Evolutionary conservation across 495 filamentous ascomycete genomes (phyloP).

Genomic region (Margaritispora aquatica): DNA sequence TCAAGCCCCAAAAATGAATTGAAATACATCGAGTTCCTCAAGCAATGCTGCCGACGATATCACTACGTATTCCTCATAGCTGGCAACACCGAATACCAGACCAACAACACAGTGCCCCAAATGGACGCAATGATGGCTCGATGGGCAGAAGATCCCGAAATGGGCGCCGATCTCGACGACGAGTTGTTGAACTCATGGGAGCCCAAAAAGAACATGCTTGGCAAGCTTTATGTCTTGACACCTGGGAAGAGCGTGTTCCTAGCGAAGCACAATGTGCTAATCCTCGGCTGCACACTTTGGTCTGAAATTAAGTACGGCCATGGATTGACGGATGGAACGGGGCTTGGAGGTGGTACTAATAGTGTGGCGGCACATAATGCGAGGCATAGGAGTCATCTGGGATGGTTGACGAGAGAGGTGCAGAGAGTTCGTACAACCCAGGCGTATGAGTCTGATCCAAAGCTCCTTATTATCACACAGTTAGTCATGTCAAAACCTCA

Average conservation of each 20-base stretch:
- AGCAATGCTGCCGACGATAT: neutral
- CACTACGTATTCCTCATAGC: neutral
- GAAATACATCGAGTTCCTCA: neutral
- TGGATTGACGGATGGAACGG: neutral
- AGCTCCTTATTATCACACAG: neutral
- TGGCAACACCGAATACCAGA: neutral
- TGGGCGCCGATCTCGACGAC: neutral
- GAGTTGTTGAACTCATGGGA: neutral
- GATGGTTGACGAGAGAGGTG: neutral
- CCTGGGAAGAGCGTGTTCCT: neutral
- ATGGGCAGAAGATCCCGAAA: neutral
- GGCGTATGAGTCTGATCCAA: neutral
- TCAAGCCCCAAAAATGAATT: neutral
- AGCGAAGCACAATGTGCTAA: neutral
- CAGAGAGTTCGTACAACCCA: neutral
- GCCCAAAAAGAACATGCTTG: neutral
- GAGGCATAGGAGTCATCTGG: neutral
- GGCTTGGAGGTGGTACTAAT: neutral
- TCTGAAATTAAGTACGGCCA: neutral
- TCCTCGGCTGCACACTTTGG: neutral
- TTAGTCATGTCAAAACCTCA: too few relatives aligned
- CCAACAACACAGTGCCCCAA: neutral
- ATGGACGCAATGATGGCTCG: neutral
- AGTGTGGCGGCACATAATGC: neutral
- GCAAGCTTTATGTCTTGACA: neutral